phyloP scores from a whole-genome alignment of 2,329 filamentous ascomycete genomes.

The Trichoderma gracile region DNA sequence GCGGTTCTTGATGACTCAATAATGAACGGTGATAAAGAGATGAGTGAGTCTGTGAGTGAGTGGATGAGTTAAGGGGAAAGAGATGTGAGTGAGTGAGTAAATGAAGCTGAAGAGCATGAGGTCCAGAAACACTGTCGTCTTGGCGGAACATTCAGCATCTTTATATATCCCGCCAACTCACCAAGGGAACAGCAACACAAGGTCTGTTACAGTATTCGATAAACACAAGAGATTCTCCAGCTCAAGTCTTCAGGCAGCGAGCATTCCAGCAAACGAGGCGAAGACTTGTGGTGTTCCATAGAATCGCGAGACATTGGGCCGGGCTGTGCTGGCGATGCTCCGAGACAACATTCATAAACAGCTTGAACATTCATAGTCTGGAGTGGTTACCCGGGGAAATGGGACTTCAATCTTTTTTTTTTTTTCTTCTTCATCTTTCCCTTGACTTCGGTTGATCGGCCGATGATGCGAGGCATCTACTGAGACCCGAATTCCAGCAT shows the following conservation, averaged over 20 bases:
- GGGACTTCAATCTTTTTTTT: not conserved
- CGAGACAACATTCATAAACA: constrained; percentile 2
- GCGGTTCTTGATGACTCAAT: not conserved
- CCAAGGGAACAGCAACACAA: not conserved
- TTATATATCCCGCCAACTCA: not conserved
- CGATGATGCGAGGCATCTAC: not conserved
- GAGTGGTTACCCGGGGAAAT: constrained; percentile 4
- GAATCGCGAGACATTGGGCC: not conserved
- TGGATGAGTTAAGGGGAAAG: too few relatives aligned
- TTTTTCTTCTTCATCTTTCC: too few relatives aligned
- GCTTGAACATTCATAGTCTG: too few relatives aligned
- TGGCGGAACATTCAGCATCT: not conserved
- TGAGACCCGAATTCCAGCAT: too few relatives aligned
- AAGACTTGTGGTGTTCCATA: not conserved
- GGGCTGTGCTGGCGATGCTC: not conserved
- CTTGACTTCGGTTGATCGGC: not conserved
- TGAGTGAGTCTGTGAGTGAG: too few relatives aligned
- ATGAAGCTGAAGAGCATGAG: not conserved
- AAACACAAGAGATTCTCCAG: not conserved
- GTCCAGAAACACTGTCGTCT: not conserved
- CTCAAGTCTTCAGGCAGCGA: not conserved
- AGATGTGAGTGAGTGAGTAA: not conserved
- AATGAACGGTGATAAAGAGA: not conserved
- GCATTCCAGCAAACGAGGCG: constrained; percentile 17
- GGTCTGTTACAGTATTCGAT: too few relatives aligned